Conservation (phyloP, 2,329 filamentous ascomycete genomes). For the Ascochyta rabiei region DNA sequence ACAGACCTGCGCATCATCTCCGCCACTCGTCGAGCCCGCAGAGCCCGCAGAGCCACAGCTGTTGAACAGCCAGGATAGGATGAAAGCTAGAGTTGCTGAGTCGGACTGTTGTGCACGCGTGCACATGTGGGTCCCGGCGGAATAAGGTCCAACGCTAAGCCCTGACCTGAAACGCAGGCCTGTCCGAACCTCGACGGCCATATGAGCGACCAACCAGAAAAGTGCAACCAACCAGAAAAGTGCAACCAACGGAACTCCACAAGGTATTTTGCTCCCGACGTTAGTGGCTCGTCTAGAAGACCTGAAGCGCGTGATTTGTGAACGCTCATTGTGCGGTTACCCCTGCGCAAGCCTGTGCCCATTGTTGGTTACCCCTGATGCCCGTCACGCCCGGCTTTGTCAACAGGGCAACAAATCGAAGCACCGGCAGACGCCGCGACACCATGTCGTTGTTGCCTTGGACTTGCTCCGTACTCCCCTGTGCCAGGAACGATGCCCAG, state of each 20-base stretch:
- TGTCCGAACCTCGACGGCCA: constrained; percentile 15
- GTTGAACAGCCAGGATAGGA: constrained; percentile 22
- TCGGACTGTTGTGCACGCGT: constrained; percentile 21
- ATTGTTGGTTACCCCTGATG: constrained; percentile 28
- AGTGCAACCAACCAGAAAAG: neutral
- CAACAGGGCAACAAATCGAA: constrained; percentile 24
- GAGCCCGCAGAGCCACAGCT: constrained; percentile 17
- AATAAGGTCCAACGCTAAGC: constrained; percentile 22
- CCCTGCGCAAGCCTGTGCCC: constrained; percentile 32
- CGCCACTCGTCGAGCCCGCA: constrained; percentile 12
- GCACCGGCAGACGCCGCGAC: constrained; percentile 17
- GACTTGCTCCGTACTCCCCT: constrained; percentile 1
- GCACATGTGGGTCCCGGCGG: constrained; percentile 23
- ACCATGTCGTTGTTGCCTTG: constrained; percentile 10
- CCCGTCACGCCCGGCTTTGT: constrained; percentile 22
- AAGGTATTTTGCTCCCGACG: constrained; percentile 16
- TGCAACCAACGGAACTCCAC: constrained; percentile 5
- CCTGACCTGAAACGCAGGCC: constrained; percentile 30
- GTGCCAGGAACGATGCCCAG: constrained; percentile 16
- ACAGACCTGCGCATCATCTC: constrained; percentile 23
- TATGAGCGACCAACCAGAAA: constrained; percentile 20
- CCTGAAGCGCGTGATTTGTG: constrained; percentile 26
- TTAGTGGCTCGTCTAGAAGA: constrained; percentile 25
- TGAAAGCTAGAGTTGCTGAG: constrained; percentile 24
- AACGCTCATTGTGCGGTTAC: constrained; percentile 12